phyloP scores from a whole-genome alignment of 163 green algal genomes.

The Scenedesmus sp. region DNA sequence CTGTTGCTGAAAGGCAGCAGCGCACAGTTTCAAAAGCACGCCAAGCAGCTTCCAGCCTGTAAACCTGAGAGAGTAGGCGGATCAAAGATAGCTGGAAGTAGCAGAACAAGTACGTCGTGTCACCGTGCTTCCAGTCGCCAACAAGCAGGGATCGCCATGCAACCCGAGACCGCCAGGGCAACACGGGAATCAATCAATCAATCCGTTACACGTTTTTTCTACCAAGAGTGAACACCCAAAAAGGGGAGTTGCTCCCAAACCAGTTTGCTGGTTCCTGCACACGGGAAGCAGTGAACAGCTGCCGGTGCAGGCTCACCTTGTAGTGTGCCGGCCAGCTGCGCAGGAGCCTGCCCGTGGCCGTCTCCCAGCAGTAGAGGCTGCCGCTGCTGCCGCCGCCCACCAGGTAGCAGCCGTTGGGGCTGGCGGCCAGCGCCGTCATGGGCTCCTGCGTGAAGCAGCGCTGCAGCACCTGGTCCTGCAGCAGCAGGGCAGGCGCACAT shows the following conservation, averaged over 20 bases:
- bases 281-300: not conserved
- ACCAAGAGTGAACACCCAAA: no score
- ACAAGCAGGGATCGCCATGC: no score
- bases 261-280: no score
- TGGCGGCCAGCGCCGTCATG: conserved; percentile 69
- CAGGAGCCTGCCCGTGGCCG: conserved; percentile 79
- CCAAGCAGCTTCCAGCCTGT: not conserved
- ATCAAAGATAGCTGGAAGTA: no score
- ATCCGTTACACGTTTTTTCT: no score
- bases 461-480: conserved; percentile 81
- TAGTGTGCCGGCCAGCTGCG: conserved; percentile 88
- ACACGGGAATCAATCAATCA: no score
- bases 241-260: no score
- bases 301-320: conserved; percentile 69
- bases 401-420: conserved; percentile 69
- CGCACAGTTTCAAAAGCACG: no score
- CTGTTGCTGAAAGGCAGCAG: not conserved
- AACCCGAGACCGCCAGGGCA: no score
- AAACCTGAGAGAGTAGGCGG: no score
- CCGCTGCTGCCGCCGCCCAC: conserved; percentile 80
- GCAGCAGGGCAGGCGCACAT: not conserved
- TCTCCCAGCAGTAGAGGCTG: conserved; percentile 86
- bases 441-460: conserved; percentile 80
- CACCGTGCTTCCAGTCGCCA: no score
- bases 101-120: no score